These are phyloP conservation scores for Talaromyces sp. DNA, from an alignment of 2,329 filamentous ascomycete species.

Conservation along the genomic window DNA sequence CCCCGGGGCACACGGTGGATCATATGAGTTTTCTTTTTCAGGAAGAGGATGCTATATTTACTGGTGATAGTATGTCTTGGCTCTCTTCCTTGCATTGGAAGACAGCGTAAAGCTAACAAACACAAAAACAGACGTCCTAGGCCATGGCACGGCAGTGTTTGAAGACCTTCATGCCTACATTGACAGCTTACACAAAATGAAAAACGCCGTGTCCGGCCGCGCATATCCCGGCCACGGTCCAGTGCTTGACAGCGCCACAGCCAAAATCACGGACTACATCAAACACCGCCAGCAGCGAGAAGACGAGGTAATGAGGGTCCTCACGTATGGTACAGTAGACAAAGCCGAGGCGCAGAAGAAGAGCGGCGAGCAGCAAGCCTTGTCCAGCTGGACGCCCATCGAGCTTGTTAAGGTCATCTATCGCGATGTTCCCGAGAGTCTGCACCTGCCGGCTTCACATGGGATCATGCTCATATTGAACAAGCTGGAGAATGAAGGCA, in stretches of 20 bases:
- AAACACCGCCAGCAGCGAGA: slow-evolving; percentile 74
- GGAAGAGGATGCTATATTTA: slow-evolving; percentile 79
- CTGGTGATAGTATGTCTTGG: slow-evolving; percentile 60
- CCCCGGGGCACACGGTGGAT: slow-evolving; percentile 73
- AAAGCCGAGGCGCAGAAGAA: slow-evolving; percentile 26
- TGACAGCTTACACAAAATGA: slow-evolving; percentile 64
- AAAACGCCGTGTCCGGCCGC: slow-evolving; percentile 51
- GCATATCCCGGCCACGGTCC: slow-evolving; percentile 87
- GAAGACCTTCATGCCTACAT: slow-evolving; percentile 70
- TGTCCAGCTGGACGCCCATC: slow-evolving; percentile 59
- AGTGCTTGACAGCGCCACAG: slow-evolving; percentile 65
- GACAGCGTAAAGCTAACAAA: not conserved
- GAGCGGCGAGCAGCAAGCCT: slow-evolving; percentile 24
- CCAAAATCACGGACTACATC: slow-evolving; percentile 77
- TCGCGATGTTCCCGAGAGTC: slow-evolving; percentile 65
- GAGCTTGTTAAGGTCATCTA: slow-evolving; percentile 89
- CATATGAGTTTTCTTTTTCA: slow-evolving; percentile 74
- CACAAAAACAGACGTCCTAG: slow-evolving; percentile 57
- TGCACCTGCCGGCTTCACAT: slow-evolving; percentile 70
- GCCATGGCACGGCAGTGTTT: slow-evolving; percentile 81
- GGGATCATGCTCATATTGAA: slow-evolving; percentile 72
- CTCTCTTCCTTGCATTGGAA: not conserved
- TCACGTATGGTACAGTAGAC: slow-evolving; percentile 43
- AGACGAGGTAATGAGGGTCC: slow-evolving; percentile 64
- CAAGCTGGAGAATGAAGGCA: slow-evolving; percentile 73